phyloP scores from a whole-genome alignment of 305 asterid genomes.

The Fraxinus sp. region DNA sequence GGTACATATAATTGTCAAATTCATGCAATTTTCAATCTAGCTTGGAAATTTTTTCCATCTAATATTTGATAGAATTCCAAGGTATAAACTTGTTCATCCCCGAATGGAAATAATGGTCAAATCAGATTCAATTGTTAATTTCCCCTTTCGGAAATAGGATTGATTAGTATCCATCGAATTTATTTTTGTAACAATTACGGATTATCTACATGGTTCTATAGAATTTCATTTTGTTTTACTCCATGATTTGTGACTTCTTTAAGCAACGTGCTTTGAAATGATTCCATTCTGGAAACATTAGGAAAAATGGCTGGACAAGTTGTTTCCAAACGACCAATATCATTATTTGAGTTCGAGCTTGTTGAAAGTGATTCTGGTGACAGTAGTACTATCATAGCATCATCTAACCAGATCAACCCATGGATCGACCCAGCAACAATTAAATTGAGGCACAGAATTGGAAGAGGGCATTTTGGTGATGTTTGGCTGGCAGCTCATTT shows the following conservation, averaged over 20 bases:
- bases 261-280: background rate
- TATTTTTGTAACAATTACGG: background rate
- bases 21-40: background rate
- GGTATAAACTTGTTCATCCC: background rate
- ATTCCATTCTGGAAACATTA: conserved; percentile 14
- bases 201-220: background rate
- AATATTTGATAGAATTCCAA: background rate
- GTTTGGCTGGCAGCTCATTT: conserved; percentile 67
- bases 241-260: conserved; percentile 6
- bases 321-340: conserved; percentile 34
- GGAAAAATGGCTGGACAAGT: conserved; percentile 68
- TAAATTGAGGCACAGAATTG: conserved; percentile 56
- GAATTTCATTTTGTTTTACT: conserved; percentile 8
- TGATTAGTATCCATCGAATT: background rate
- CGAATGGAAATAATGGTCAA: background rate
- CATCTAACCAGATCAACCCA: conserved; percentile 41
- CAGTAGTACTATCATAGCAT: conserved; percentile 35
- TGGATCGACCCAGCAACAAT: conserved; percentile 46
- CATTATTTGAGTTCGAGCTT: conserved; percentile 70
- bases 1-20: background rate
- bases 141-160: background rate
- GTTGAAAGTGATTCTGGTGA: conserved; percentile 63
- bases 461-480: conserved; percentile 65
- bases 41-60: background rate
- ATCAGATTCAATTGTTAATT: background rate